Conservation (phyloP, 108 stramenopile species). For the Cyclotella sp. region DNA sequence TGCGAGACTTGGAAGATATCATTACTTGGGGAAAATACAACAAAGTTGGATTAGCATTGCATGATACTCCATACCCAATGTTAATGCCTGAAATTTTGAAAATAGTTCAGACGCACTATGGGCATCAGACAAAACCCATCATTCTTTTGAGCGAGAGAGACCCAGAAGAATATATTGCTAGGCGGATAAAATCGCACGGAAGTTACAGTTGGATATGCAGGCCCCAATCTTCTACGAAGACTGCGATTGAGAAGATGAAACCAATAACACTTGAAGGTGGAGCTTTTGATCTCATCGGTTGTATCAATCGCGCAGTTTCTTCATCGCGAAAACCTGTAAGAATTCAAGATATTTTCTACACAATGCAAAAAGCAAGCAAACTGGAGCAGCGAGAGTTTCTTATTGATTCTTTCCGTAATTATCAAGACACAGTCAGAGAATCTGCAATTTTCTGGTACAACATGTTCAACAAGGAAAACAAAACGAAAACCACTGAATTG, state of each 20-base stretch:
- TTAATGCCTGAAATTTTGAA: constrained; percentile 40
- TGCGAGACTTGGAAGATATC: constrained; percentile 26
- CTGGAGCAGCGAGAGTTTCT: constrained; percentile 4
- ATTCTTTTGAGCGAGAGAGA: constrained; percentile 44
- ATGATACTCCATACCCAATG: constrained; percentile 42
- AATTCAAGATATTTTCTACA: constrained; percentile 19
- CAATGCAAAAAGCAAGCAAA: constrained; percentile 26
- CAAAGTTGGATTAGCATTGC: constrained; percentile 28
- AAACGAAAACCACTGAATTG: constrained; percentile 26
- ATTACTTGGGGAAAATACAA: constrained; percentile 32
- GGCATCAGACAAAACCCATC: constrained; percentile 16
- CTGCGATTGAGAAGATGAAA: constrained; percentile 15
- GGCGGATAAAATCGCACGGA: constrained; percentile 24
- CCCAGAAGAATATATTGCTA: constrained; percentile 10
- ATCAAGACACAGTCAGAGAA: constrained; percentile 26
- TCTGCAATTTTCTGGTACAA: constrained; percentile 24
- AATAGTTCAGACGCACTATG: constrained; percentile 30
- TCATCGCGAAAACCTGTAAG: neutral
- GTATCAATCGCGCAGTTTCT: constrained; percentile 14
- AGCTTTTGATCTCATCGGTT: constrained; percentile 35
- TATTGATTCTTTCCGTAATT: constrained; percentile 18
- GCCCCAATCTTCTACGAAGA: neutral
- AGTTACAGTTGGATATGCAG: constrained; percentile 25
- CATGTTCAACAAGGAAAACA: constrained; percentile 34
- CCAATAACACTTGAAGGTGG: constrained; percentile 22